These are phyloP conservation scores for Firmiana major DNA, from an alignment of 345 rosid genomes.

Conservation along the genomic window DNA sequence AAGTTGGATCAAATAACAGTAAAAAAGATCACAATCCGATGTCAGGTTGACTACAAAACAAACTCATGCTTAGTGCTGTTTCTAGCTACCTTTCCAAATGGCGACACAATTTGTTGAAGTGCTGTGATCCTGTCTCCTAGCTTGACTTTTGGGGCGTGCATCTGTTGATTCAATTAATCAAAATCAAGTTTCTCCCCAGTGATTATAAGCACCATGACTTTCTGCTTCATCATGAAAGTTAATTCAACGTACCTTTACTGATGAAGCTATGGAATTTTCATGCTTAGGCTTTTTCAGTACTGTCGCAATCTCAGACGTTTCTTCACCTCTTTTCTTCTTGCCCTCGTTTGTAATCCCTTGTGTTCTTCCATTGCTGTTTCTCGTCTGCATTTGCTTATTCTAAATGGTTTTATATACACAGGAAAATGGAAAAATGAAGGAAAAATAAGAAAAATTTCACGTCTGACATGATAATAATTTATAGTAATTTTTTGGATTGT, in stretches of 20 bases:
- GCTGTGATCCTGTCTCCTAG: constrained; percentile 78
- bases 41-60: constrained; percentile 5
- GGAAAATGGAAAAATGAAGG: neutral
- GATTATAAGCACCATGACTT: neutral
- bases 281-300: constrained; percentile 51
- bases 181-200: neutral
- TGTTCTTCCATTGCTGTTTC: constrained; percentile 27
- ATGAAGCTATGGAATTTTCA: constrained; percentile 47
- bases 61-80: constrained; percentile 5
- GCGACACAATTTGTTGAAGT: constrained; percentile 96
- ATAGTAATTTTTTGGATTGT: neutral
- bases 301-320: constrained; percentile 37
- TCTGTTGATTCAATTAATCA: constrained; percentile 15
- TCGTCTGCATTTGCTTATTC: constrained; percentile 29
- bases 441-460: neutral
- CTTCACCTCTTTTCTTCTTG: constrained; percentile 65
- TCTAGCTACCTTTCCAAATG: constrained; percentile 77
- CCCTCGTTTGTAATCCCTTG: constrained; percentile 45
- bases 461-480: neutral
- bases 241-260: constrained; percentile 47
- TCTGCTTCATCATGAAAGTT: neutral
- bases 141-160: constrained; percentile 81
- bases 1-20: neutral
- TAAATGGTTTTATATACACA: neutral
- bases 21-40: neutral